Evolutionary conservation across 164 flowering plant genomes (phyloP).

Genomic region (Stephania yunnanensis): DNA sequence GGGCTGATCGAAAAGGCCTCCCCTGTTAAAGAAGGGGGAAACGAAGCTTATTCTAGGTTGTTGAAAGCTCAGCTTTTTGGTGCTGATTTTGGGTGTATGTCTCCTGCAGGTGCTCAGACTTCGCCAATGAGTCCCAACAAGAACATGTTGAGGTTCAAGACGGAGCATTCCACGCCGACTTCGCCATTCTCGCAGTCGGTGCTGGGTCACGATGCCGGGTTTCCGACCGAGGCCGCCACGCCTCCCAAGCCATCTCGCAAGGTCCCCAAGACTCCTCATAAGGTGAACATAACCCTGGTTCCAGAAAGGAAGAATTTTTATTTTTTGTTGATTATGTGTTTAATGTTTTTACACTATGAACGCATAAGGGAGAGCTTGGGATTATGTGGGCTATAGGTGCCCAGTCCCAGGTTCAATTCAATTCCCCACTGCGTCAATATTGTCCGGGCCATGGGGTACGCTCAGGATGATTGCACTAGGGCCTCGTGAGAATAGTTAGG

Average conservation of each 20-base stretch:
- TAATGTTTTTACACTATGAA: no score
- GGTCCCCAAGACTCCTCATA: slow-evolving; percentile 91
- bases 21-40: slow-evolving; percentile 79
- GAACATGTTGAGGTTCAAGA: slow-evolving; percentile 87
- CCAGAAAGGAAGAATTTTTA: neutral
- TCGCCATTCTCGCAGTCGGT: slow-evolving; percentile 72
- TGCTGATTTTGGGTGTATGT: slow-evolving; percentile 59
- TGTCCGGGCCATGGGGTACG: no score
- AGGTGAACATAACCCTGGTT: slow-evolving; percentile 36
- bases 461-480: no score
- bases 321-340: no score
- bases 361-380: no score
- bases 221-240: slow-evolving; percentile 46
- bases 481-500: no score
- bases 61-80: slow-evolving; percentile 83
- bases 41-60: slow-evolving; percentile 66
- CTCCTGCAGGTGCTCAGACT: slow-evolving; percentile 59
- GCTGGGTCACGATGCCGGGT: slow-evolving; percentile 43
- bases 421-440: no score
- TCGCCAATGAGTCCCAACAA: slow-evolving; percentile 80
- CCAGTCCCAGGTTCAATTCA: no score
- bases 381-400: no score
- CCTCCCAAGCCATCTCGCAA: slow-evolving; percentile 86
- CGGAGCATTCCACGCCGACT: slow-evolving; percentile 60
- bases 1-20: slow-evolving; percentile 73